A percentile compares a stretch with the other conserved stretches of the same genome.
Evolutionary conservation across 306 rosid genomes (phyloP).

Genomic region (Gastrolobium bilobum): DNA sequence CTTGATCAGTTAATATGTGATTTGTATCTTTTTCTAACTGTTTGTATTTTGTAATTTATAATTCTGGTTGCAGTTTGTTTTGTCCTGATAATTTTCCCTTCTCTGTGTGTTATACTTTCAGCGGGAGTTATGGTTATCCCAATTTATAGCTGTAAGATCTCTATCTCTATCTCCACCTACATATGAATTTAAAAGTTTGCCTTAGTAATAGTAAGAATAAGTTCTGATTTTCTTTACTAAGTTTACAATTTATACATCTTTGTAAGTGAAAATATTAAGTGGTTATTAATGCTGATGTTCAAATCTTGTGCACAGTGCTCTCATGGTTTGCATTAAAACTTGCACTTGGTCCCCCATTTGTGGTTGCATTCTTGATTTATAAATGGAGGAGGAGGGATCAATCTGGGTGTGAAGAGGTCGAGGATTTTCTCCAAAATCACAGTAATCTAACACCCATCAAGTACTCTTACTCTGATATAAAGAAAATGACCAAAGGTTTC

Average conservation of each 20-base stretch:
- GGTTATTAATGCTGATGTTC: not conserved
- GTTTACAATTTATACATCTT: not conserved
- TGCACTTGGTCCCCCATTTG: not conserved
- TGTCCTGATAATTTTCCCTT: conserved; percentile 1
- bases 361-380: not conserved
- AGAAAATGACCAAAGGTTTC: conserved; percentile 26
- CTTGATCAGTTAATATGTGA: not conserved
- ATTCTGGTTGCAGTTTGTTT: not conserved
- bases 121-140: conserved; percentile 8
- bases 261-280: not conserved
- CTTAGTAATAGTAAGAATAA: not conserved
- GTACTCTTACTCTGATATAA: conserved; percentile 24
- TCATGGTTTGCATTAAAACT: not conserved
- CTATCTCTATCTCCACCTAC: not conserved
- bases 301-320: conserved; percentile 12
- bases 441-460: conserved; percentile 18
- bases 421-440: conserved; percentile 13
- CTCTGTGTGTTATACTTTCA: conserved; percentile 15
- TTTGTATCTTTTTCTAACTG: not conserved
- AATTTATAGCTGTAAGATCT: conserved; percentile 15
- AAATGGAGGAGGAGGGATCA: conserved; percentile 29
- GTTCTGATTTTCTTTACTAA: not conserved
- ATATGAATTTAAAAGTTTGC: not conserved
- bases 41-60: not conserved
- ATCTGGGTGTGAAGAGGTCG: not conserved